A percentile compares a stretch with the other conserved stretches of the same genome.
Evolutionary conservation across 2,329 filamentous ascomycete species (phyloP).

Genomic region (Fusarium torreyae): DNA sequence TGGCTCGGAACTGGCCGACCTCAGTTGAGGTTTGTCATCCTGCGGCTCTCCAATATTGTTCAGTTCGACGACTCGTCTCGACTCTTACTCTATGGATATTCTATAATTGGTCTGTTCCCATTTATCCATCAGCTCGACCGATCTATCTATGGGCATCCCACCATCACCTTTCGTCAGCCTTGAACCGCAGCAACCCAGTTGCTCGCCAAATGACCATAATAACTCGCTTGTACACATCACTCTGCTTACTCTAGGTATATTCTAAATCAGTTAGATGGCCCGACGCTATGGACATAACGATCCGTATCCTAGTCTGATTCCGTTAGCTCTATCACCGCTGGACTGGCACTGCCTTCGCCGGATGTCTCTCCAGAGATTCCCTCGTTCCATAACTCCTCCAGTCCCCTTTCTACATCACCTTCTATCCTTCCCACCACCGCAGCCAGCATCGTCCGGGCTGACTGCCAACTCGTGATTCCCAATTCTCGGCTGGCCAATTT

Average conservation of each 20-base stretch:
- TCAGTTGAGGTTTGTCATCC: not conserved
- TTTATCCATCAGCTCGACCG: constrained; percentile 6
- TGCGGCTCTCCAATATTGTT: not conserved
- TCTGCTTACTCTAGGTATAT: constrained; percentile 13
- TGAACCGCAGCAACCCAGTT: constrained; percentile 4
- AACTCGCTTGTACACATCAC: constrained; percentile 32
- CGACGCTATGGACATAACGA: constrained; percentile 14
- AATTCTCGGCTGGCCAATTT: constrained; percentile 57
- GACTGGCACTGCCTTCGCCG: constrained; percentile 40
- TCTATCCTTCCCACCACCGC: constrained; percentile 60
- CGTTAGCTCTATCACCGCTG: constrained; percentile 48
- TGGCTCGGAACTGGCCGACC: constrained; percentile 11
- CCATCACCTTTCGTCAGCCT: constrained; percentile 9
- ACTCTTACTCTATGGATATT: constrained; percentile 3
- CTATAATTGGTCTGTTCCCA: constrained; percentile 12
- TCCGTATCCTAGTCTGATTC: constrained; percentile 45
- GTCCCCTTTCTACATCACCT: constrained; percentile 58
- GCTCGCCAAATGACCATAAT: constrained; percentile 20
- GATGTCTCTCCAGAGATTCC: constrained; percentile 49
- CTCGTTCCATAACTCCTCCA: constrained; percentile 60
- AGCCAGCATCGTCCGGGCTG: constrained; percentile 55
- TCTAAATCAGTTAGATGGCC: constrained; percentile 26
- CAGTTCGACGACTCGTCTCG: not conserved
- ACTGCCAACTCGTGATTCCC: constrained; percentile 57
- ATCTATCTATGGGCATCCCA: not conserved